Evolutionary conservation across 1,284 basidiomycete species (phyloP).

Genomic region (Inonotus obliquus): DNA sequence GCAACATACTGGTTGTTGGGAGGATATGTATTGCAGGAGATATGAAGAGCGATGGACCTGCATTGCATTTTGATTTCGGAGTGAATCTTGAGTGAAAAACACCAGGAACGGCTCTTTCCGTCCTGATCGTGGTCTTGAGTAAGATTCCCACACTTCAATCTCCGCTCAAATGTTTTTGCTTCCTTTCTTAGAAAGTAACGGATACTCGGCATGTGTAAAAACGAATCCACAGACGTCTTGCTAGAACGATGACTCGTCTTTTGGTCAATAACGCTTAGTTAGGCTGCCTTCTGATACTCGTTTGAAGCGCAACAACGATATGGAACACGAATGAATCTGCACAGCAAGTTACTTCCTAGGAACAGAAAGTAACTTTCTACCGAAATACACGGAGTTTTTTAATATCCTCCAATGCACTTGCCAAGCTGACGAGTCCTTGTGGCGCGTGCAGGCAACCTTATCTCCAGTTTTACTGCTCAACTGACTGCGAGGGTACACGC

Average conservation of each 20-base stretch:
- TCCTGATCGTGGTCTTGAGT: constrained; percentile 10
- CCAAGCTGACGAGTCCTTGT: not conserved
- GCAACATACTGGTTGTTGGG: not conserved
- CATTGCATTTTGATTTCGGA: not conserved
- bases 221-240: not conserved
- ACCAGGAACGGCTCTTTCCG: not conserved
- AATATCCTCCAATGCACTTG: not conserved
- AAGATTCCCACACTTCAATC: not conserved
- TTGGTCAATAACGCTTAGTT: not conserved
- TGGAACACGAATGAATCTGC: not conserved
- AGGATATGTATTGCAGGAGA: not conserved
- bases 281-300: not conserved
- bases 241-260: not conserved
- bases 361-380: not conserved
- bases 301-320: not conserved
- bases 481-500: not conserved
- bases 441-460: not conserved
- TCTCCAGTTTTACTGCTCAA: not conserved
- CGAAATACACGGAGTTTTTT: not conserved
- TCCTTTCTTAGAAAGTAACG: not conserved
- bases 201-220: not conserved
- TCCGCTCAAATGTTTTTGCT: not conserved
- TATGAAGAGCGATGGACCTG: not conserved
- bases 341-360: not conserved
- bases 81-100: not conserved